Evolutionary conservation across 202 grass and related monocot genomes (phyloP), one percentile per base, ranked within the genome.

Genomic region (Elaeis oleifera): DNA sequence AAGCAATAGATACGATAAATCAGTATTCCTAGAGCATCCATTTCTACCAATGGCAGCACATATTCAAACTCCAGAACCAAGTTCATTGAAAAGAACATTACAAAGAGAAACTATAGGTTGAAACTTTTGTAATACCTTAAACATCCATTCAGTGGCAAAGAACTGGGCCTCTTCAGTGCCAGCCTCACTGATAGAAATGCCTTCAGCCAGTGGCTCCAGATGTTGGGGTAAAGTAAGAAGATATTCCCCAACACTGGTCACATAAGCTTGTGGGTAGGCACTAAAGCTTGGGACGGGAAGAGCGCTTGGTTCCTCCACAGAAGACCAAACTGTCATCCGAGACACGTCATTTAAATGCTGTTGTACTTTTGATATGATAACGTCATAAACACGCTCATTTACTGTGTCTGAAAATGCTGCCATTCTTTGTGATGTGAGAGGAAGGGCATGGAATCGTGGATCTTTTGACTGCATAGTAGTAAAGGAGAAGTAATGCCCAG

Each of bases 121-220:
- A 36, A 36, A 27, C 8, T 36, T 36, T 9, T 36, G 5, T 36
- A 36, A 22, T 79, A 99, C 94, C 94, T 99, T 99, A 59, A 89
- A 92, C 79, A 99, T 86, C 94, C 94, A 92, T 73, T 99, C 94
- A 4, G 82, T 87, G 18, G 94, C 85, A 80, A 99, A 99, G 67
- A 99, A 84, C 63, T 92, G 94, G 7, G 94, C 94, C 51, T 99
- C 94, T 0, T 99, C 94, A n/a, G 88, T 86, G 6, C 84, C 79
- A 59, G 79, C 50, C 44, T 97, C 88, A 16, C 61, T 72, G 68
- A 82, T 82, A 29, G 88, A 86, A 64, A 89, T 83, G 59, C 80
- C 85, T 80, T 99, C 94, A 58, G 82, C 80, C 3, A 99, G 77
- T 61, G 94, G 94, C 71, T 99, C 94, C 65, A 99, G 58, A 55